Conservation (phyloP, 768 basidiomycete genomes). For the Pholiota conissans region DNA sequence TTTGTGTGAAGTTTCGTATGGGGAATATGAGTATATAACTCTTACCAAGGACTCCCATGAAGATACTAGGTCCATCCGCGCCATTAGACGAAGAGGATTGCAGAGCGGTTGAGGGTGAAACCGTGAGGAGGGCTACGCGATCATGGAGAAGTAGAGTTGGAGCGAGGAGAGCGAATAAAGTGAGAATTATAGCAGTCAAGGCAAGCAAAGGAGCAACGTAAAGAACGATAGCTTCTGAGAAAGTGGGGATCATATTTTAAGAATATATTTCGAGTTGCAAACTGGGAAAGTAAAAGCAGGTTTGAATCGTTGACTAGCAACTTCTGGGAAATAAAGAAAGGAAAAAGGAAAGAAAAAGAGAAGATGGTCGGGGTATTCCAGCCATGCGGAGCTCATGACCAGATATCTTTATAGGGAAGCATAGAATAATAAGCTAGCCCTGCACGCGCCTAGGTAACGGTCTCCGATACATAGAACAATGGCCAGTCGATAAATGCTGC, state of each 20-base stretch:
- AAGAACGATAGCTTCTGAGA: conserved; percentile 67
- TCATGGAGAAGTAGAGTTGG: conserved; percentile 60
- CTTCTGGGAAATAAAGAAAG: conserved; percentile 5
- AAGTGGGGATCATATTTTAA: conserved; percentile 66
- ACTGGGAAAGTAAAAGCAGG: conserved; percentile 17
- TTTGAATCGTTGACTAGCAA: conserved; percentile 24
- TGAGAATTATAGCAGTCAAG: conserved; percentile 64
- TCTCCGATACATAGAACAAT: conserved; percentile 18
- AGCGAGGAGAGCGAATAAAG: conserved; percentile 68
- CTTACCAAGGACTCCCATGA: conserved; percentile 68
- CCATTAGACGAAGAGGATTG: conserved; percentile 28
- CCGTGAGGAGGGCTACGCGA: conserved; percentile 63
- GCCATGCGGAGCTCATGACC: background rate
- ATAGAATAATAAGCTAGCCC: background rate
- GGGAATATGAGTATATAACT: background rate
- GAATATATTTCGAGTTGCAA: background rate
- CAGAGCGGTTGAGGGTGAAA: conserved; percentile 52
- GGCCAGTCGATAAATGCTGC: conserved; percentile 13
- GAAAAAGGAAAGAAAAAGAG: conserved; percentile 4
- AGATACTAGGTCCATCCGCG: conserved; percentile 69
- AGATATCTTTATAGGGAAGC: conserved; percentile 9
- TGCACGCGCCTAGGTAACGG: background rate
- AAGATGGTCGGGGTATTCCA: conserved; percentile 4
- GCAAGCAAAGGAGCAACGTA: conserved; percentile 69
- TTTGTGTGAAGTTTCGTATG: conserved; percentile 2